phyloP scores from a whole-genome alignment of 352 stramenopile genomes.

The Ophiocytium majus region DNA sequence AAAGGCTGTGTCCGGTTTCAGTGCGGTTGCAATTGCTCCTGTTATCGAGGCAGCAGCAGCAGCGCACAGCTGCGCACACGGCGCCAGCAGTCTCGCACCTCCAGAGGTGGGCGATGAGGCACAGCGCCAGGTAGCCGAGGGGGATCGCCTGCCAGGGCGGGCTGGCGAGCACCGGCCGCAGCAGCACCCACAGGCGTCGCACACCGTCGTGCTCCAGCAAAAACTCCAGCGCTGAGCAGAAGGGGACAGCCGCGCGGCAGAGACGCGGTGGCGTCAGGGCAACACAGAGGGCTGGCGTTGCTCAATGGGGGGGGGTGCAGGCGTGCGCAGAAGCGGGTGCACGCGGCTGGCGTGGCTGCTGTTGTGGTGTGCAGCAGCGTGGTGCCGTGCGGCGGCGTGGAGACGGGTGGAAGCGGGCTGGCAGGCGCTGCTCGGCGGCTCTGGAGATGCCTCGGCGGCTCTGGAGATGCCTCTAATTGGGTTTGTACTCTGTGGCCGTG shows the following conservation, averaged over 20 bases:
- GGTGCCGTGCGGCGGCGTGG: neutral
- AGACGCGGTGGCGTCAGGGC: neutral
- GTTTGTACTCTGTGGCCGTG: too few relatives aligned
- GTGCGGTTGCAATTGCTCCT: too few relatives aligned
- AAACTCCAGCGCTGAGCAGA: neutral
- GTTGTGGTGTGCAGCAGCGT: neutral
- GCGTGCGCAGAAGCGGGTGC: neutral
- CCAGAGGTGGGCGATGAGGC: neutral
- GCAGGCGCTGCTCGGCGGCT: too few relatives aligned
- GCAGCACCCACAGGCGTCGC: neutral
- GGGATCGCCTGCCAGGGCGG: neutral
- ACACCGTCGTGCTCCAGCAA: neutral
- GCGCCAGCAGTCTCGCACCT: too few relatives aligned
- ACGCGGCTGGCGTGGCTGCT: neutral
- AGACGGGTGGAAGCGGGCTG: too few relatives aligned
- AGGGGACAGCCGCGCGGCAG: neutral
- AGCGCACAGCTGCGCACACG: too few relatives aligned
- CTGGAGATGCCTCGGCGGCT: too few relatives aligned
- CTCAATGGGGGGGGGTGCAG: neutral
- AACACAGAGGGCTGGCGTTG: neutral
- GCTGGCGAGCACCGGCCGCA: neutral
- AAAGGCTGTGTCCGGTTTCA: too few relatives aligned
- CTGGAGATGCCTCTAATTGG: too few relatives aligned
- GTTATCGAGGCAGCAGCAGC: too few relatives aligned
- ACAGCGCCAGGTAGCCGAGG: neutral